A percentile compares a stretch with the other conserved stretches of the same genome.
Evolutionary conservation across 768 basidiomycete genomes (phyloP).

Genomic region (Imleria badia): DNA sequence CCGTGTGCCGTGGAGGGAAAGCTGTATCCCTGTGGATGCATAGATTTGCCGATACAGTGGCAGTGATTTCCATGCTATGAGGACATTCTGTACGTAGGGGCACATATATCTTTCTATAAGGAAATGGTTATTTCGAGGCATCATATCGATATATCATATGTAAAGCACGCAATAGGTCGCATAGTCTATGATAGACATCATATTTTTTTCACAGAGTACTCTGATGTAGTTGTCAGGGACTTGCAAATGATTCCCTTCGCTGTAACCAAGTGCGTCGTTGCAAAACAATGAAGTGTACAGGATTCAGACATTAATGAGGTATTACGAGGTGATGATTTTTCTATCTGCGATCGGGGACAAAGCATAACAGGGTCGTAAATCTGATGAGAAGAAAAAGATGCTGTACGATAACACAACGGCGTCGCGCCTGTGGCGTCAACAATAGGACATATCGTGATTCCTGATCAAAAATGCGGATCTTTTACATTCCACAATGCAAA

Average conservation of each 20-base stretch:
- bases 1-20: conserved; percentile 17
- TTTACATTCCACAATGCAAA: conserved; percentile 8
- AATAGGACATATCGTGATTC: conserved; percentile 1
- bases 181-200: conserved; percentile 19
- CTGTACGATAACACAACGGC: conserved; percentile 4
- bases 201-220: conserved; percentile 10
- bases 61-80: conserved; percentile 10
- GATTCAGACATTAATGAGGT: conserved; percentile 3
- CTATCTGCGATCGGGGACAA: conserved; percentile 1
- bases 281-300: conserved; percentile 9
- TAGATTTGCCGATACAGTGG: conserved; percentile 24
- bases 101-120: conserved; percentile 1
- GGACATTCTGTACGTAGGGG: background rate
- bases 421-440: conserved; percentile 1
- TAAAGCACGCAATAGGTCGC: conserved; percentile 20
- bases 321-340: conserved; percentile 4
- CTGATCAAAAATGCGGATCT: conserved; percentile 11
- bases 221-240: background rate
- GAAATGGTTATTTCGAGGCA: conserved; percentile 20
- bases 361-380: conserved; percentile 12
- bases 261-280: conserved; percentile 1
- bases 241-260: background rate
- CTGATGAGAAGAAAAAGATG: conserved; percentile 12
- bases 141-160: conserved; percentile 25
- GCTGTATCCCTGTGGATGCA: conserved; percentile 19